Evolutionary conservation across 768 basidiomycete genomes (phyloP).

Genomic region (Mycena filopes): DNA sequence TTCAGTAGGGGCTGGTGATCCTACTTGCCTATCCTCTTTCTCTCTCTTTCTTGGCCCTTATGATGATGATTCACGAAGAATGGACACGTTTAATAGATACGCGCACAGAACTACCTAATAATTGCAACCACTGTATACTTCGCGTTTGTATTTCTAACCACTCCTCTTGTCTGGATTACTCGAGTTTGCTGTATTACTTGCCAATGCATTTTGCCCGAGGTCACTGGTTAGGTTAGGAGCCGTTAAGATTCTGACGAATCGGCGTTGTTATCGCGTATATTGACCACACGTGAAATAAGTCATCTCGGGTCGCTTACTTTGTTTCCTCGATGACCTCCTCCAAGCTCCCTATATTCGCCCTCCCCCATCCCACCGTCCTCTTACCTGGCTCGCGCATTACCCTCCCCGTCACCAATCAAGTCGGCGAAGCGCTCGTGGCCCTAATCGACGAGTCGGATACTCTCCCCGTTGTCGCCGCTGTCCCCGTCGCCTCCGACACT

Average conservation of each 20-base stretch:
- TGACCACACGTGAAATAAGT: too few relatives aligned
- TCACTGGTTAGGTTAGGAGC: too few relatives aligned
- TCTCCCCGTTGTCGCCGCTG: constrained; percentile 75
- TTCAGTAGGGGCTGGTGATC: constrained; percentile 15
- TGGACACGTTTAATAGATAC: constrained; percentile 27
- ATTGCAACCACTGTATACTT: constrained; percentile 31
- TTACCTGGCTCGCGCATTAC: constrained; percentile 79
- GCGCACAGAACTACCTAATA: neutral
- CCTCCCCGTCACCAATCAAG: constrained; percentile 67
- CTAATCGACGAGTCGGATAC: constrained; percentile 77
- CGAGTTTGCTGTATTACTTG: constrained; percentile 27
- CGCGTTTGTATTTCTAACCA: constrained; percentile 28
- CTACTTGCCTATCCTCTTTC: neutral
- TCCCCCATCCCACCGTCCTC: constrained; percentile 78
- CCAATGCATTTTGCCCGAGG: too few relatives aligned
- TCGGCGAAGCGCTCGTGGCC: constrained; percentile 73
- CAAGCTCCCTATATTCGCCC: constrained; percentile 74
- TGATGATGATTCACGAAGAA: constrained; percentile 19
- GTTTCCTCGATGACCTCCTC: constrained; percentile 50
- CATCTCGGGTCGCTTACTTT: too few relatives aligned
- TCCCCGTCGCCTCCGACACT: constrained; percentile 53
- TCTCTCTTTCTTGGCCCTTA: neutral
- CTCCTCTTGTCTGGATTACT: constrained; percentile 32
- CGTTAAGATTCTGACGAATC: too few relatives aligned
- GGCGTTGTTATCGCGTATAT: too few relatives aligned